Evolutionary conservation across 225 moss, liverwort and hornwort genomes (phyloP).

Genomic region (Sphagnum contortum): DNA sequence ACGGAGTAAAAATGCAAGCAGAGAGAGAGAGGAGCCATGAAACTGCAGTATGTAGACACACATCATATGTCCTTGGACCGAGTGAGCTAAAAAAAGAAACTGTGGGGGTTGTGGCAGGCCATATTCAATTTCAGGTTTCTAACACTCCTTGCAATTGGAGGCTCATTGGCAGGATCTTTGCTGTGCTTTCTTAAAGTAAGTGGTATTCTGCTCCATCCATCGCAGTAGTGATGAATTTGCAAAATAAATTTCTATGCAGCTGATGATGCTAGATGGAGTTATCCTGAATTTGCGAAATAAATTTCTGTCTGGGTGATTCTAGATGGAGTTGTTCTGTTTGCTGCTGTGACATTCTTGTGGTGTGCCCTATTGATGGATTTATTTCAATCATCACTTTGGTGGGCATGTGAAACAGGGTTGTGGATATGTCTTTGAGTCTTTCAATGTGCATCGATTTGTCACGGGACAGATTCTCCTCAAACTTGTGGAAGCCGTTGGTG

Average conservation of each 20-base stretch:
- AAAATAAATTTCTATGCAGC: too few relatives aligned
- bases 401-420: slow-evolving; percentile 27
- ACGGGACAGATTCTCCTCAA: slow-evolving; percentile 50
- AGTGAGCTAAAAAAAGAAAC: background rate
- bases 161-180: slow-evolving; percentile 47
- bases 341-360: background rate
- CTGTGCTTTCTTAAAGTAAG: slow-evolving; percentile 58
- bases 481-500: slow-evolving; percentile 60
- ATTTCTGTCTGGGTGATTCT: background rate
- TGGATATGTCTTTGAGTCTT: slow-evolving; percentile 39
- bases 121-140: slow-evolving; percentile 54
- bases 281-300: too few relatives aligned
- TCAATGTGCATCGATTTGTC: slow-evolving; percentile 23
- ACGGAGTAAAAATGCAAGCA: background rate
- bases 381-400: background rate
- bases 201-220: background rate
- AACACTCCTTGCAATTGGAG: slow-evolving; percentile 35
- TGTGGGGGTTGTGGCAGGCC: slow-evolving; percentile 20
- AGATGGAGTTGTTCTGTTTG: background rate
- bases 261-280: too few relatives aligned
- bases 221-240: too few relatives aligned
- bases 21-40: background rate
- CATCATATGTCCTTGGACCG: background rate
- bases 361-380: background rate
- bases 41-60: background rate